These are phyloP conservation scores for Salvia rosmarinus DNA, from an alignment of 257 asterid species.

Conservation along the genomic window DNA sequence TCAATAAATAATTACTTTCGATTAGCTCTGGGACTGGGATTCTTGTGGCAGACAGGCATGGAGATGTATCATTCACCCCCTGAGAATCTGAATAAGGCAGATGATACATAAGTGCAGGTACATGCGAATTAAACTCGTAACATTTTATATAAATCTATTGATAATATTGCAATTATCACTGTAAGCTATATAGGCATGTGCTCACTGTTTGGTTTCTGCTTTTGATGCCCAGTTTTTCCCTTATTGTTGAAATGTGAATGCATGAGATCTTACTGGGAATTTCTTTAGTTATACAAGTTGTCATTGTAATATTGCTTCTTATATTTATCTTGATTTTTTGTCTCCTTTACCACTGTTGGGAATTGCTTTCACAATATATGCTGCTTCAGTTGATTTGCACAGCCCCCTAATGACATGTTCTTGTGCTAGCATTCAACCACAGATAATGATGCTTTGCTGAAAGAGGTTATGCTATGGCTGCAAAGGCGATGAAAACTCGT, in stretches of 20 bases:
- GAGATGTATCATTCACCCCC: constrained; percentile 15
- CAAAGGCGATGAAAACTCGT: neutral
- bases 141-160: neutral
- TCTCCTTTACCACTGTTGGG: neutral
- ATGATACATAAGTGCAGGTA: constrained; percentile 28
- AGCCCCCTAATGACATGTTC: neutral
- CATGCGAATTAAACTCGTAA: neutral
- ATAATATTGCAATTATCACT: neutral
- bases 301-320: neutral
- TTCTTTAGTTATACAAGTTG: neutral
- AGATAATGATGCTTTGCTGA: neutral
- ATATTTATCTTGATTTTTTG: neutral
- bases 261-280: neutral
- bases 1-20: constrained; percentile 6
- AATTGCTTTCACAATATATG: neutral
- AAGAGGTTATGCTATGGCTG: neutral
- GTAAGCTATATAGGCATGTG: neutral
- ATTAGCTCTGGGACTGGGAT: constrained; percentile 6
- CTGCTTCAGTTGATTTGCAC: neutral
- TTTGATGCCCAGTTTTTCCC: neutral
- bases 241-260: constrained; percentile 6
- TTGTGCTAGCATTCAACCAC: neutral
- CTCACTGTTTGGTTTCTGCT: neutral
- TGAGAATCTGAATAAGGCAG: constrained; percentile 17
- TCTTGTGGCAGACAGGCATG: constrained; percentile 5